These are phyloP conservation scores for Andrographis paniculata DNA, from an alignment of 305 asterid genomes.

Conservation along the genomic window DNA sequence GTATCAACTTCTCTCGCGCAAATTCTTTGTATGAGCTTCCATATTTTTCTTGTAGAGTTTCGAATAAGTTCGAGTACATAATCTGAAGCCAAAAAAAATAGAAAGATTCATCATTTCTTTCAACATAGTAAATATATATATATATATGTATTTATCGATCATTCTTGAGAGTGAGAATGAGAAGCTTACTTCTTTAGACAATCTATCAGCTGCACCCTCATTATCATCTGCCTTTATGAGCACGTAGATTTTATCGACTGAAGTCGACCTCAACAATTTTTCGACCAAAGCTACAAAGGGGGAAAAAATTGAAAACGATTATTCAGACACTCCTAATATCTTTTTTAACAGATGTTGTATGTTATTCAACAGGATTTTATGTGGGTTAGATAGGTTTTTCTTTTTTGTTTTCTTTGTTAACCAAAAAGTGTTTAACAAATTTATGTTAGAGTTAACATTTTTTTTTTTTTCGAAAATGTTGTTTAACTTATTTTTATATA, in stretches of 20 bases:
- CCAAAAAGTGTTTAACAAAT: too few species aligned
- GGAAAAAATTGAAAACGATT: too few species aligned
- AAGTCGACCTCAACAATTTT: conserved; percentile 22
- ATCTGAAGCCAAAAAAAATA: not conserved
- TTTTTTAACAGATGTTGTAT: too few species aligned
- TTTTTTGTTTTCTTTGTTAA: too few species aligned
- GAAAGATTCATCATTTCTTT: not conserved
- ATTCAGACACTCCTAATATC: too few species aligned
- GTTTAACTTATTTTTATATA: too few species aligned
- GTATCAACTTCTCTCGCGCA: conserved; percentile 13
- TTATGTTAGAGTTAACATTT: too few species aligned
- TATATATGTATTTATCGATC: not conserved
- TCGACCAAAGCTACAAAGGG: conserved; percentile 14
- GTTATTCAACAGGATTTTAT: too few species aligned
- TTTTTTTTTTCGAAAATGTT: too few species aligned
- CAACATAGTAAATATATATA: not conserved
- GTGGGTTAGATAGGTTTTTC: too few species aligned
- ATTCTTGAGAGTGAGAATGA: not conserved
- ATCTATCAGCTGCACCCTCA: conserved; percentile 21
- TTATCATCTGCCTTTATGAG: conserved; percentile 20
- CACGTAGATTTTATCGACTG: conserved; percentile 18
- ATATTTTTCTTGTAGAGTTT: not conserved
- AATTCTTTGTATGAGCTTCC: conserved; percentile 9
- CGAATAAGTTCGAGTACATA: conserved; percentile 13
- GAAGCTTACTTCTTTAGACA: conserved; percentile 19